These are phyloP conservation scores for Apiospora hydei DNA, from an alignment of 2,329 filamentous ascomycete genomes.

Conservation along the genomic window DNA sequence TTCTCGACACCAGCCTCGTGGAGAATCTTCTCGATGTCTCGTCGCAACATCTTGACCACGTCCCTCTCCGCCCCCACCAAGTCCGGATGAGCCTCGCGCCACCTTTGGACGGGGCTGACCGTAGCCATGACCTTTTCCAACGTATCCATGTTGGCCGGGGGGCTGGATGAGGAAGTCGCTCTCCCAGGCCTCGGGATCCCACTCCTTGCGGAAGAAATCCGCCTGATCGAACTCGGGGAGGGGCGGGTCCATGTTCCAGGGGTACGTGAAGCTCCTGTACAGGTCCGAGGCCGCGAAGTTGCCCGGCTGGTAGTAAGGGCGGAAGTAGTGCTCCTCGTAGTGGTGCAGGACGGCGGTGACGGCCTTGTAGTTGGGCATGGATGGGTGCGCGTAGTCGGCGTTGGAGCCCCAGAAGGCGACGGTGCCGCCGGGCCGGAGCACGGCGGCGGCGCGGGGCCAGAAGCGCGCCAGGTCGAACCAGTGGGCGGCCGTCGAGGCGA, in stretches of 20 bases:
- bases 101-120: conserved; percentile 47
- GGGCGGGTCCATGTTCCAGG: conserved; percentile 52
- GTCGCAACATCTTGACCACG: conserved; percentile 41
- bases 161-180: conserved; percentile 25
- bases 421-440: conserved; percentile 60
- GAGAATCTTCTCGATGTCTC: conserved; percentile 34
- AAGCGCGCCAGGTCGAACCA: conserved; percentile 65
- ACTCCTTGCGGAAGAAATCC: conserved; percentile 51
- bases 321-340: conserved; percentile 38
- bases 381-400: conserved; percentile 21
- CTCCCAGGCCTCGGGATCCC: conserved; percentile 43
- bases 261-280: conserved; percentile 54
- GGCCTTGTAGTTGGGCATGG: conserved; percentile 44
- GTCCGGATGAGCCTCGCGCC: conserved; percentile 48
- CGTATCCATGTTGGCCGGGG: conserved; percentile 33
- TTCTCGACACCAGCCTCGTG: conserved; percentile 45
- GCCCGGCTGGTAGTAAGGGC: conserved; percentile 48
- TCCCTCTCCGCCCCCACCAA: conserved; percentile 45
- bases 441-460: conserved; percentile 53
- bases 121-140: conserved; percentile 41
- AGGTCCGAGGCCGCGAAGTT: conserved; percentile 49
- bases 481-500: conserved; percentile 58
- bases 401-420: conserved; percentile 58
- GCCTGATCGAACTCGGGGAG: conserved; percentile 48
- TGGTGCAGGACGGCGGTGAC: conserved; percentile 9